Base-by-base conservation (phyloP, 768 basidiomycete species). In the Amanita pallidorosea region DNA sequence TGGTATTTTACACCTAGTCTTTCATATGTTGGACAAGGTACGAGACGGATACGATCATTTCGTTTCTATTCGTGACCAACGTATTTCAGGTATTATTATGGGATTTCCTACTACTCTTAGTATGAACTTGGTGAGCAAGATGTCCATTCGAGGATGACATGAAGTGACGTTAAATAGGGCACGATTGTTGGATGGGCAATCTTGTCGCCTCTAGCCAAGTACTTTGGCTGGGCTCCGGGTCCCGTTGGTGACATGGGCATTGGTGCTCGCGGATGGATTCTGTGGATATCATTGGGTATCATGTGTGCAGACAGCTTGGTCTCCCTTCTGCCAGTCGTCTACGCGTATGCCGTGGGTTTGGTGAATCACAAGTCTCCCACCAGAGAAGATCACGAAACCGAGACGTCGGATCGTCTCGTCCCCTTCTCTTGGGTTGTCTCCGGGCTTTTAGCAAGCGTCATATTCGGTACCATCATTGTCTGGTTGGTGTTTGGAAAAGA, bases 151-250 rank as follows among this genome's bases (percentile, higher is more conserved):
- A 17, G 7, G 15, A 46, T 41, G 41, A 54, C 37, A 20, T 35
- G 5, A 38, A 12, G 51, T 29, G 57, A 43, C n/a, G 42, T 29
- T 47, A 47, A 22, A 53, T 56, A 90, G 88, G 93, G 95, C 25
- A 97, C 96, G 95, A 56, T 97, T n/a, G 82, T 87, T 8, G 95
- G 95, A 7, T 98, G 95, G 95, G 94, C 80, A 4, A 67, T 97
- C 18, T 70, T 98, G n/a, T 91, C 91, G 0, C 95, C 95, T 5
- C 61, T 97, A 6, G 77, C 92, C 5, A 93, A 91, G 60, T 58
- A 75, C 42, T 64, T 70, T 0, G 91, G 88, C 9, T 98, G 95
- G 95, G 94, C 95, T 0, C 92, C 95, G 41, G 95, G 93, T 4
- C 81, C 87, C 7, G 91, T 95, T 5, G 81, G 83, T 1, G 88